Conservation (phyloP, 2,329 filamentous ascomycete species). For the Aspergillus pseudoviridinutans region DNA sequence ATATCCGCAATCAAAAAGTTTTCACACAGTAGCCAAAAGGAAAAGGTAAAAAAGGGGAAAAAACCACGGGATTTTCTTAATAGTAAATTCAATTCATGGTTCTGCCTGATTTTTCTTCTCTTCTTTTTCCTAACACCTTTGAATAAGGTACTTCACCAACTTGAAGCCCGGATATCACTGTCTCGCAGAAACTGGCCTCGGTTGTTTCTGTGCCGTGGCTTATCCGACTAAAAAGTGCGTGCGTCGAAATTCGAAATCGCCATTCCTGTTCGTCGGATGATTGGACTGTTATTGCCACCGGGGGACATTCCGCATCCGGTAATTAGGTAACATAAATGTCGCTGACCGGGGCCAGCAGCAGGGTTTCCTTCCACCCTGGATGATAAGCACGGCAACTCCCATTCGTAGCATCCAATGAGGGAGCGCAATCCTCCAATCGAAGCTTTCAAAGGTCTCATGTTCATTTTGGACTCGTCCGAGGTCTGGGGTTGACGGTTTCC, state of each 20-base stretch:
- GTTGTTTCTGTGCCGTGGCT: not conserved
- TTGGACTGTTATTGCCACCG: not conserved
- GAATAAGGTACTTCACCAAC: not conserved
- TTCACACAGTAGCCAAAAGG: not conserved
- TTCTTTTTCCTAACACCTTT: not conserved
- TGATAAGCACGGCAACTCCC: slow-evolving; percentile 16
- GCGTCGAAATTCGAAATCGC: not conserved
- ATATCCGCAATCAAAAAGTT: not conserved
- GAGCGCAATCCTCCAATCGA: not conserved
- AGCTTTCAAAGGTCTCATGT: not conserved
- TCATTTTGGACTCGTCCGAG: not conserved
- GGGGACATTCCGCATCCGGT: not conserved
- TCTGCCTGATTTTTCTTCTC: not conserved
- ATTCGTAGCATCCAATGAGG: slow-evolving; percentile 9
- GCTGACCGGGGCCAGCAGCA: not conserved
- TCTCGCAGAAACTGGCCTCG: not conserved
- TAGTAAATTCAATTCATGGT: not conserved
- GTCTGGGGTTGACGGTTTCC: not conserved
- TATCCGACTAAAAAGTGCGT: not conserved
- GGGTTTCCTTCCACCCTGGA: not conserved
- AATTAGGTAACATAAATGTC: slow-evolving; percentile 20
- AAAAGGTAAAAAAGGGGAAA: not conserved
- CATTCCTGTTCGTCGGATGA: not conserved
- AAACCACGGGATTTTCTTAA: not conserved
- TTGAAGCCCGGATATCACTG: not conserved